phyloP scores from a whole-genome alignment of 2,329 filamentous ascomycete species.

The Colletotrichum sp. region DNA sequence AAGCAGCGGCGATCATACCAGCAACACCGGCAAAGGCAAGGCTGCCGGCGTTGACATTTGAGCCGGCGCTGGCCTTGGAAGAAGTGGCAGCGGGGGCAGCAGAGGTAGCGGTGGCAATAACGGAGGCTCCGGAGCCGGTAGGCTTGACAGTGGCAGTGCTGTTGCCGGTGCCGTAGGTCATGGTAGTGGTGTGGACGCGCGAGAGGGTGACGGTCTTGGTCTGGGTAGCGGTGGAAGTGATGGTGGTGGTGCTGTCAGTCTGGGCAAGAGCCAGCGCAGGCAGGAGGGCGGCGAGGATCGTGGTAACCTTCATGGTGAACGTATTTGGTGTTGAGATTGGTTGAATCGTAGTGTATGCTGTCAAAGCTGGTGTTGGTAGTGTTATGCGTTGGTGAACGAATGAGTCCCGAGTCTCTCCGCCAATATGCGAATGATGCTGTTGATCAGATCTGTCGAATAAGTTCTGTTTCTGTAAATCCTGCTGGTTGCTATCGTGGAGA shows the following conservation, averaged over 20 bases:
- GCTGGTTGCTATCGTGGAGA: not conserved
- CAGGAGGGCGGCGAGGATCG: conserved; percentile 54
- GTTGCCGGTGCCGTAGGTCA: conserved; percentile 42
- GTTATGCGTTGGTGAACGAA: conserved; percentile 6
- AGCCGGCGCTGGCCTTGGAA: conserved; percentile 31
- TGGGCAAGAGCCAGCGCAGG: conserved; percentile 59
- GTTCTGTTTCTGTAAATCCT: not conserved
- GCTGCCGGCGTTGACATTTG: conserved; percentile 45
- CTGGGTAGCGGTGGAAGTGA: conserved; percentile 55
- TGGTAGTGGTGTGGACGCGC: conserved; percentile 44
- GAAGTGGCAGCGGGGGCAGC: conserved; percentile 26
- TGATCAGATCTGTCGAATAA: not conserved
- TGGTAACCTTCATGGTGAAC: conserved; percentile 42
- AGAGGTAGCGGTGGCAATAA: conserved; percentile 13
- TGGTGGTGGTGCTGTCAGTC: conserved; percentile 41
- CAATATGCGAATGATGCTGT: conserved; percentile 11
- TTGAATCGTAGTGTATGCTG: conserved; percentile 15
- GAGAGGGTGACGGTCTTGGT: conserved; percentile 45
- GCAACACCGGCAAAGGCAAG: conserved; percentile 54
- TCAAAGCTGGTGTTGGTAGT: conserved; percentile 26
- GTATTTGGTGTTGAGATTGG: conserved; percentile 11
- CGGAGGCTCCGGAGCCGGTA: conserved; percentile 26
- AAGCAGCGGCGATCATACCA: conserved; percentile 53
- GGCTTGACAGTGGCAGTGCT: conserved; percentile 36
- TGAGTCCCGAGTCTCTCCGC: conserved; percentile 5